Base-by-base conservation (phyloP, 2,329 filamentous ascomycete species). In the Cryphonectria radicalis region DNA sequence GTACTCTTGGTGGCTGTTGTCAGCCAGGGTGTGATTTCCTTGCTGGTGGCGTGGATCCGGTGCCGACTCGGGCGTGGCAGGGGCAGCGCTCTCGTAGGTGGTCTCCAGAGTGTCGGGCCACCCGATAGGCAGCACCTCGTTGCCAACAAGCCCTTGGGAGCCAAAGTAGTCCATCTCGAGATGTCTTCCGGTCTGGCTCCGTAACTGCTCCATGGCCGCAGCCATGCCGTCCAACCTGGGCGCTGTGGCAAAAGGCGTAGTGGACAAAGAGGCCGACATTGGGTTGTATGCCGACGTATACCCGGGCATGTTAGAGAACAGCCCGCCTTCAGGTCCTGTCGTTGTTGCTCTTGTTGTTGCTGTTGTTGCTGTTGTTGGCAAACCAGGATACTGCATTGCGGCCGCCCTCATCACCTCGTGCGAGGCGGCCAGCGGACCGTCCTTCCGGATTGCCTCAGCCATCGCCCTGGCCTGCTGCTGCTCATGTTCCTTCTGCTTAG, bases 61-160 rank as follows among this genome's bases (percentile, higher is more conserved):
- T 8, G n/a, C 62, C 22, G 71, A 66, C 40, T 57, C 63, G 4
- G 71, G 69, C 22, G 71, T 73, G 3, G 63, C 37, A 8, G 69
- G 69, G 43, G 67, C 71, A 13, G 22, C 35, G 19, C 43, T 55
- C 6, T 69, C 68, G 17, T 40, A 25, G 13, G 60, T 63, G 14
- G 63, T 35, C n/a, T 50, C 6, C 37, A 66, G 28, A 2, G 22
- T 46, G 35, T 35, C 50, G 6, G 25, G 40, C 46, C 59, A 55
- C 43, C 40, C 57, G 62, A 35, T 43, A 7, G 50, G 42, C 5
- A 40, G 17, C 8, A 40, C 17, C 53, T 57, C 66, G 8, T 22
- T 59, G 19, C n/a, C 60, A n/a, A 60, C n/a, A 28, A 60, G 25
- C 6, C 55, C 46, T 43, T 59, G 35, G 42, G 64, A 7, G 8